phyloP scores from a whole-genome alignment of 805 yeast species.

The Candida vartiovaarae region DNA sequence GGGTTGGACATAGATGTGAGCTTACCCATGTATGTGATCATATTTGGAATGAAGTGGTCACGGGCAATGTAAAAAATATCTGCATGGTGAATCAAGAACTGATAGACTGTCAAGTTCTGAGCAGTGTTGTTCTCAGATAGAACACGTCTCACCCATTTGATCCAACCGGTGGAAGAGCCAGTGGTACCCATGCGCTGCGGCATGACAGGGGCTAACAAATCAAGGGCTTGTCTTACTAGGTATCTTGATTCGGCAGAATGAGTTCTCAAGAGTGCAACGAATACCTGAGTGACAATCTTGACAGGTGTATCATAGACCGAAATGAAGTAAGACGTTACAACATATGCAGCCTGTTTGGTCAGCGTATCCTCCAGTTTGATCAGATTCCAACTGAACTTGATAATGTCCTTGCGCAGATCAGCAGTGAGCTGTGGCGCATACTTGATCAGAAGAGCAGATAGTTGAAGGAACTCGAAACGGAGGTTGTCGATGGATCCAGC shows the following conservation, averaged over 20 bases:
- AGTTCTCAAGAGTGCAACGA: conserved; percentile 80
- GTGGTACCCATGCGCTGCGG: conserved; percentile 51
- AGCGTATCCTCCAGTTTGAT: conserved; percentile 83
- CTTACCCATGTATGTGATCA: conserved; percentile 89
- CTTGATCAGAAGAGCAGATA: conserved; percentile 70
- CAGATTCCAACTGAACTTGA: conserved; percentile 91
- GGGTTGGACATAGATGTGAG: conserved; percentile 73
- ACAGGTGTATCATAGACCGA: conserved; percentile 84
- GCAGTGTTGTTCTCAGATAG: conserved; percentile 83
- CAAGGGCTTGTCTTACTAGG: conserved; percentile 81
- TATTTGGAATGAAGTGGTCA: conserved; percentile 82
- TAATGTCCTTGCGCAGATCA: conserved; percentile 71
- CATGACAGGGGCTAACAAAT: conserved; percentile 81
- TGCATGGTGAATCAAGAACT: conserved; percentile 80
- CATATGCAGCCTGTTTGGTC: conserved; percentile 89
- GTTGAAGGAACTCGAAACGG: conserved; percentile 70
- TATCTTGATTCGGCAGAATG: conserved; percentile 80
- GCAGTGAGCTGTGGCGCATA: conserved; percentile 54
- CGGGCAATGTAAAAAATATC: conserved; percentile 80
- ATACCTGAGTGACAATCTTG: conserved; percentile 83
- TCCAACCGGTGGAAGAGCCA: conserved; percentile 58
- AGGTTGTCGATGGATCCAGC: conserved; percentile 69
- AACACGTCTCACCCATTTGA: conserved; percentile 91
- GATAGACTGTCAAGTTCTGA: conserved; percentile 82
- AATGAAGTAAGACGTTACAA: conserved; percentile 79